These are phyloP conservation scores for Corynascus novoguineensis DNA, from an alignment of 495 filamentous ascomycete genomes.

Conservation along the genomic window DNA sequence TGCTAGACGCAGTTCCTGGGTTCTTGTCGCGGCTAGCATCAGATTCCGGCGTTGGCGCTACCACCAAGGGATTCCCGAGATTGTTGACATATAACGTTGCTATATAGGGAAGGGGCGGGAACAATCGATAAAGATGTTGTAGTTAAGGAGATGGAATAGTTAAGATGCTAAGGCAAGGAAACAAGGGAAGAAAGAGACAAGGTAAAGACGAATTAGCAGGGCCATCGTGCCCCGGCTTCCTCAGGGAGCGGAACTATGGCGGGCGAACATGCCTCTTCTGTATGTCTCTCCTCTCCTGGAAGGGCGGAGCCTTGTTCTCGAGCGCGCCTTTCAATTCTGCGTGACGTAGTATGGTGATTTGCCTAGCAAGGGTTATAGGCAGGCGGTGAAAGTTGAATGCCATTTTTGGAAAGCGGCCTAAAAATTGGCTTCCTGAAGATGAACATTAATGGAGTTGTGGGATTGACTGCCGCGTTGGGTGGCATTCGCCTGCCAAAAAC, in stretches of 20 bases:
- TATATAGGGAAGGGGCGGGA: neutral
- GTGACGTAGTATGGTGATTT: neutral
- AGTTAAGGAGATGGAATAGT: neutral
- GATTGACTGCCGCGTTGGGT: neutral
- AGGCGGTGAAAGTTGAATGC: neutral
- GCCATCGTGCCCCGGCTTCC: too few relatives aligned
- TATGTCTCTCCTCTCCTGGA: neutral
- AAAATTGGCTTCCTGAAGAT: neutral
- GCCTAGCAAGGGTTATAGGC: neutral
- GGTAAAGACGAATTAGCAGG: neutral
- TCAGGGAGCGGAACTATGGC: too few relatives aligned
- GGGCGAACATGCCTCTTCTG: too few relatives aligned
- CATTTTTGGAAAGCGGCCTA: neutral
- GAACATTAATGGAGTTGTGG: neutral
- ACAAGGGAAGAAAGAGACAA: neutral
- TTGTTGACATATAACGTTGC: neutral
- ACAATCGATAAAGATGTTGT: neutral
- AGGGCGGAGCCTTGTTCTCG: too few relatives aligned
- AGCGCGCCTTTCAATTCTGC: too few relatives aligned
- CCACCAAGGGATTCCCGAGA: neutral
- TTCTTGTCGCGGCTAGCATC: neutral
- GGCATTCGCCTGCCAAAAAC: too few relatives aligned
- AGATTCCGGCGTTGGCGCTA: neutral
- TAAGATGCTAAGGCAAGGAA: neutral
- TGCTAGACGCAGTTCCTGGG: neutral